Evolutionary conservation across 495 filamentous ascomycete genomes (phyloP), one percentile per base, ranked within the genome.

Genomic region (Aspergillus sclerotioniger): DNA sequence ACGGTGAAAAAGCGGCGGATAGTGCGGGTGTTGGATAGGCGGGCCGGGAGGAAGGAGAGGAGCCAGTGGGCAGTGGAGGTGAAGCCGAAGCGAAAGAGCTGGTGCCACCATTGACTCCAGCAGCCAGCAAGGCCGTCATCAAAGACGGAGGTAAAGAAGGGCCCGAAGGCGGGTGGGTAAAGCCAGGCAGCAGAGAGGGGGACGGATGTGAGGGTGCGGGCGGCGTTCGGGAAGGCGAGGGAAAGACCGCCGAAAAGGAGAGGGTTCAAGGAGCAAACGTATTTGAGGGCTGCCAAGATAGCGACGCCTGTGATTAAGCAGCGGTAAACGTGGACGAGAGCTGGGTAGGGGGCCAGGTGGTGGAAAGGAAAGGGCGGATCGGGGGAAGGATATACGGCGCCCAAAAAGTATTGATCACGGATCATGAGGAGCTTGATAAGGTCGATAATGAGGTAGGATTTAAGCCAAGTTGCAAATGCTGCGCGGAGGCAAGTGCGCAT

Each of bases 101-200:
- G 91, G 69, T 96, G 91, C 91, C 91, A 96, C 86, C 87, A 95
- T 15, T 75, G 80, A 43, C 87, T 83, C 91, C 91, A 96, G 62
- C 86, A 83, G 29, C 91, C 91, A 8, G 81, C 76, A 1, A 96
- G 71, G 0, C 91, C 90, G 46, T 84, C 71, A 52, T 88, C 80
- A 4, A 87, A 65, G 6, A 93, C 73, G 8, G 74, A 66, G 3
- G 56, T 57, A 57, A 82, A 73, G 45, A 75, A 72, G 1, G 81
- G 76, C 13, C 90, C 91, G 63, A 83, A 90, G 16, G 74, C 64
- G 33, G 80, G 76, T 0, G 90, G 80, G 60, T 92, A 87, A 7
- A 86, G 77, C 85, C 85, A 91, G 1, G 87, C 70, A 52, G 80
- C 80, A 6, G 73, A 77, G 25, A 82, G 74, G 8, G 77, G 77